A percentile compares a stretch with the other conserved stretches of the same genome.
phyloP scores from a whole-genome alignment of 1,284 basidiomycete species.

The Amylostereum chailletii region DNA sequence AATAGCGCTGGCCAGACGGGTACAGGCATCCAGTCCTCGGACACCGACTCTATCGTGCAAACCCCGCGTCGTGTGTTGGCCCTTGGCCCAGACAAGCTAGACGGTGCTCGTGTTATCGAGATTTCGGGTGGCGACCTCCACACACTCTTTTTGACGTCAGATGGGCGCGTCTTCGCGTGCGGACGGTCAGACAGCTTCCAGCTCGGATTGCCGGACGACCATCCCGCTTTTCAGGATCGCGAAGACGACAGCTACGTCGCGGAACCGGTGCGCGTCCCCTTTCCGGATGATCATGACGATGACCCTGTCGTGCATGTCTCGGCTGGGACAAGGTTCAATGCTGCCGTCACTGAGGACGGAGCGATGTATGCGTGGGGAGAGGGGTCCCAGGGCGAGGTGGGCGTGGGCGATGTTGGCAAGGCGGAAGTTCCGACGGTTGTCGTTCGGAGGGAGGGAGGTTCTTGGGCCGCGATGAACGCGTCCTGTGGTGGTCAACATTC shows the following conservation, averaged over 20 bases:
- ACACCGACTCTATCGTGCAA: conserved; percentile 48
- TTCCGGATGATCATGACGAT: conserved; percentile 48
- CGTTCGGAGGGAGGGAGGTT: conserved; percentile 60
- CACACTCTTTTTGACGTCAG: conserved; percentile 77
- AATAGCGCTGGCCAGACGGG: conserved; percentile 74
- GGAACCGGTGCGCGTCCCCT: conserved; percentile 57
- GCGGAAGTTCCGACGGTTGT: conserved; percentile 52
- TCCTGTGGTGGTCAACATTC: conserved; percentile 70
- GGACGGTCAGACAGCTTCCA: conserved; percentile 76
- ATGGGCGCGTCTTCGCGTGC: conserved; percentile 78
- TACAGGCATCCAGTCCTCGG: conserved; percentile 36
- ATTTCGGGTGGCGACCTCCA: conserved; percentile 81
- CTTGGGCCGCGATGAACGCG: conserved; percentile 51
- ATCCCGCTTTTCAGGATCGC: conserved; percentile 43
- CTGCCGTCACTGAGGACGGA: conserved; percentile 73
- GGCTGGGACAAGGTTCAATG: conserved; percentile 74
- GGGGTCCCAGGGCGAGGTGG: conserved; percentile 67
- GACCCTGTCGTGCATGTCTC: conserved; percentile 73
- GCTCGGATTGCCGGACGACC: conserved; percentile 63
- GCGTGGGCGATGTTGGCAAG: conserved; percentile 49
- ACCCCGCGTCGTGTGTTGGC: conserved; percentile 62
- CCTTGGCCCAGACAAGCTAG: conserved; percentile 58
- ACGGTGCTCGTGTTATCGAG: conserved; percentile 59
- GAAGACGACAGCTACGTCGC: conserved; percentile 46
- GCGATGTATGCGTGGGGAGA: conserved; percentile 85